A percentile compares a stretch with the other conserved stretches of the same genome.
These are phyloP conservation scores for Fabrea salina DNA, from an alignment of 169 alveolate species.

Conservation along the genomic window DNA sequence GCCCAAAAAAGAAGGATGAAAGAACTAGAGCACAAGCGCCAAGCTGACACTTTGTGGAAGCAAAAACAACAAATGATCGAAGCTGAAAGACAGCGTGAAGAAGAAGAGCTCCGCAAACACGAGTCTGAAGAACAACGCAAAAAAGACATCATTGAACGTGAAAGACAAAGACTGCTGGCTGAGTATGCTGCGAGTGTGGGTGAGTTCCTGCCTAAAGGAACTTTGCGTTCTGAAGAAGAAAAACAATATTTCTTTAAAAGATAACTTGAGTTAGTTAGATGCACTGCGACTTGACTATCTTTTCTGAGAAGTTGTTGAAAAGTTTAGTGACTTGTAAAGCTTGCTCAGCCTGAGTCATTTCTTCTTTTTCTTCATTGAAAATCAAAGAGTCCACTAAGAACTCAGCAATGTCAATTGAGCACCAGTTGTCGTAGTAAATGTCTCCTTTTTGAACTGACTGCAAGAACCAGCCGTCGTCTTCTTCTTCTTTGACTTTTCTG, in stretches of 20 bases:
- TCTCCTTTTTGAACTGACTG: no score
- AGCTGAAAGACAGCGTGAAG: conserved; percentile 68
- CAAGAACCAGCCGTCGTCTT: no score
- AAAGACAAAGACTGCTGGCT: conserved; percentile 65
- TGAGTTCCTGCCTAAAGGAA: conserved; percentile 73
- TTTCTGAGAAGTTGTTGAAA: no score
- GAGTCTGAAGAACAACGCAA: conserved; percentile 57
- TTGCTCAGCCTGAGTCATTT: no score
- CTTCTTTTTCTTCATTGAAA: no score
- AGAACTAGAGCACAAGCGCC: conserved; percentile 76
- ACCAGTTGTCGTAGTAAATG: no score
- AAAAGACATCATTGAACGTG: conserved; percentile 66
- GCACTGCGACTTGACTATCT: no score
- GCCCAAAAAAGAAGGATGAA: conserved; percentile 75
- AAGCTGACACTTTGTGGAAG: conserved; percentile 73
- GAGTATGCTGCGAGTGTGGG: conserved; percentile 64
- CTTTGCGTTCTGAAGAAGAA: conserved; percentile 54
- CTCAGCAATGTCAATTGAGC: no score
- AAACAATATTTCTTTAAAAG: background rate
- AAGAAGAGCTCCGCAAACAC: conserved; percentile 48
- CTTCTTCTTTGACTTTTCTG: no score
- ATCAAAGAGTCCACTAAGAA: no score
- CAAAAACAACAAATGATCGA: conserved; percentile 63
- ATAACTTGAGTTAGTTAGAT: no score
- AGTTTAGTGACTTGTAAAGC: no score